A percentile compares a stretch with the other conserved stretches of the same genome.
Conservation (phyloP, 495 filamentous ascomycete species). For the Hamigera avellanea region DNA sequence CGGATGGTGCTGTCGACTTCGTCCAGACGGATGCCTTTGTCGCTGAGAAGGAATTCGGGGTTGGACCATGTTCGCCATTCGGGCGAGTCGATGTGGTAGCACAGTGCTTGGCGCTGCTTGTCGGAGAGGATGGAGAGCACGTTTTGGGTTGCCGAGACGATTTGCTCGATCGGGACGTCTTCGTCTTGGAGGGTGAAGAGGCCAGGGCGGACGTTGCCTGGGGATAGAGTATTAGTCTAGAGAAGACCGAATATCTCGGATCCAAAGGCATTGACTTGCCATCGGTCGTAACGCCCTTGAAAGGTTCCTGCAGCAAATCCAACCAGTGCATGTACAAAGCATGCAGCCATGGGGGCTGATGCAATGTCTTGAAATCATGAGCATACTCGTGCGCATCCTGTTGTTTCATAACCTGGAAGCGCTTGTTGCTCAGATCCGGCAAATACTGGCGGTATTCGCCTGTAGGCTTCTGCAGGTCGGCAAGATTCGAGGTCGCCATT, state of each 20-base stretch:
- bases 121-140: conserved; percentile 33
- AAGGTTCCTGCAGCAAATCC: conserved; percentile 54
- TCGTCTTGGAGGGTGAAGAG: conserved; percentile 53
- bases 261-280: conserved; percentile 26
- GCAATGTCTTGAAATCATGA: conserved; percentile 43
- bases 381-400: conserved; percentile 57
- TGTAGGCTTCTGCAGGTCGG: conserved; percentile 14
- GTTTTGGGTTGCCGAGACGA: conserved; percentile 35
- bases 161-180: conserved; percentile 41
- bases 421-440: conserved; percentile 45
- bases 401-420: conserved; percentile 50
- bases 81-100: conserved; percentile 54
- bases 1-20: conserved; percentile 32
- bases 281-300: conserved; percentile 58
- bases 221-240: no score
- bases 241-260: no score
- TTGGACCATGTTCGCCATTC: conserved; percentile 71
- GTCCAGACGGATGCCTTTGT: conserved; percentile 58
- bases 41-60: conserved; percentile 52
- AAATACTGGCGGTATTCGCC: conserved; percentile 46
- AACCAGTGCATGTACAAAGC: conserved; percentile 55
- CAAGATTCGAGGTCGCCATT: neutral
- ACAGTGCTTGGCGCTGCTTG: conserved; percentile 32
- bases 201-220: conserved; percentile 40
- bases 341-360: conserved; percentile 56